A percentile compares a stretch with the other conserved stretches of the same genome.
phyloP scores from a whole-genome alignment of 2,329 filamentous ascomycete genomes.

The Fusarium incarnatum region DNA sequence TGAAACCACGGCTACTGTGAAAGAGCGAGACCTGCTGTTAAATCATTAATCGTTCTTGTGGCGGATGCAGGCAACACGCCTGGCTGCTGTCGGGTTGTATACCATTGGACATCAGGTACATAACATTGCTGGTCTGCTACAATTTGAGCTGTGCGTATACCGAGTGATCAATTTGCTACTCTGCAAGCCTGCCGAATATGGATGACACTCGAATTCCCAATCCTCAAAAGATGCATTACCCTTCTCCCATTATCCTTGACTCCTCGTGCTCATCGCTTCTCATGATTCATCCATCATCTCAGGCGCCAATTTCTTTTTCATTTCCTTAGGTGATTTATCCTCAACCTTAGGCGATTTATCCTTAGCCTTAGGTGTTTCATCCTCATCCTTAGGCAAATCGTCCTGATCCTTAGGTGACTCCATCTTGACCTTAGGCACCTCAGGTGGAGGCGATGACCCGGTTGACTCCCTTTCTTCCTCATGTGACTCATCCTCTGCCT shows the following conservation, averaged over 20 bases:
- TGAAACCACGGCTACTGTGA: background rate
- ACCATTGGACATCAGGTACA: background rate
- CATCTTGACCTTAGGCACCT: background rate
- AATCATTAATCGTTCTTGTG: background rate
- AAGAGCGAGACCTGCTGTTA: rapidly evolving
- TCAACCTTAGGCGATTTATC: background rate
- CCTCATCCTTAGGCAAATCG: no score
- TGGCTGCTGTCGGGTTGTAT: background rate
- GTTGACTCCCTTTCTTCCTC: background rate
- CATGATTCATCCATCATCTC: no score
- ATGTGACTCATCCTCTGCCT: background rate
- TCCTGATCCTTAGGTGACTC: background rate
- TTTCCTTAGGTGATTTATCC: background rate
- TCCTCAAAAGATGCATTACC: background rate
- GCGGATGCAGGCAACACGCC: background rate
- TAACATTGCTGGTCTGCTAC: background rate
- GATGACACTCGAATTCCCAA: background rate
- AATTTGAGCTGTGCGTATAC: background rate
- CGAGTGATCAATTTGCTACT: background rate
- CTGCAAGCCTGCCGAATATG: background rate
- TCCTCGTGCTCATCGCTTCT: no score
- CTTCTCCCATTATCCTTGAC: no score
- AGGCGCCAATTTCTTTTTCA: no score
- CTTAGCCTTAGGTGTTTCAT: no score
- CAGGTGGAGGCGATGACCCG: background rate